Conservation (phyloP, 2,329 filamentous ascomycete species). For the Albophoma yamanashiensis region DNA sequence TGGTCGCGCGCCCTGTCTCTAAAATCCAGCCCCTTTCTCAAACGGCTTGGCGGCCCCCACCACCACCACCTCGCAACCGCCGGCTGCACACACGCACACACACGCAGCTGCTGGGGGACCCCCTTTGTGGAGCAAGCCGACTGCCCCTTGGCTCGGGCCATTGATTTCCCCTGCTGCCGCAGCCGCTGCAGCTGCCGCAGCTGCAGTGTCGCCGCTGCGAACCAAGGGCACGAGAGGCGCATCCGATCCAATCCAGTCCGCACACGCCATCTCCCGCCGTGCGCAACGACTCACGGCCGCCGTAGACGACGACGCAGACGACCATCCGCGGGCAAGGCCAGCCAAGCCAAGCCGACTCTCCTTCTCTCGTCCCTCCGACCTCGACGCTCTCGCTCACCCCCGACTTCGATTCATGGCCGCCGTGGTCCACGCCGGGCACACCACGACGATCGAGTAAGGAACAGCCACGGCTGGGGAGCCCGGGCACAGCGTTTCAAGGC, state of each 20-base stretch:
- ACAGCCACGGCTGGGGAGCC: background rate
- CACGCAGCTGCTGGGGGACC: background rate
- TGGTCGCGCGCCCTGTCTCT: background rate
- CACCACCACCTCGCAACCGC: background rate
- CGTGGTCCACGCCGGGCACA: background rate
- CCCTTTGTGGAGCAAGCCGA: background rate
- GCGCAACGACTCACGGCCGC: background rate
- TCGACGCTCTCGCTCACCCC: background rate
- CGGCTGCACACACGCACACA: background rate
- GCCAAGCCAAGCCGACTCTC: background rate
- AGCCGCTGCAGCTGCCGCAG: background rate
- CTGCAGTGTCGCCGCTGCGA: background rate
- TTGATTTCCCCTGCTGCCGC: background rate
- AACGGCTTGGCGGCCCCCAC: background rate
- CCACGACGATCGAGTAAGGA: background rate
- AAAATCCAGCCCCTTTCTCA: background rate
- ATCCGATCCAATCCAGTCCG: background rate
- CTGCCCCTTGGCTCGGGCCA: background rate
- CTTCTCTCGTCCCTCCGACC: background rate
- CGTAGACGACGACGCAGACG: background rate
- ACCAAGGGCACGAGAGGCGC: background rate
- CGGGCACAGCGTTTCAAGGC: background rate
- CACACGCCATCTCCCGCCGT: background rate
- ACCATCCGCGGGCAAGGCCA: background rate
- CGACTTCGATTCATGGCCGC: conserved; percentile 1